Base-by-base conservation (phyloP, 2,329 filamentous ascomycete species). In the Sarocladium kiliense region DNA sequence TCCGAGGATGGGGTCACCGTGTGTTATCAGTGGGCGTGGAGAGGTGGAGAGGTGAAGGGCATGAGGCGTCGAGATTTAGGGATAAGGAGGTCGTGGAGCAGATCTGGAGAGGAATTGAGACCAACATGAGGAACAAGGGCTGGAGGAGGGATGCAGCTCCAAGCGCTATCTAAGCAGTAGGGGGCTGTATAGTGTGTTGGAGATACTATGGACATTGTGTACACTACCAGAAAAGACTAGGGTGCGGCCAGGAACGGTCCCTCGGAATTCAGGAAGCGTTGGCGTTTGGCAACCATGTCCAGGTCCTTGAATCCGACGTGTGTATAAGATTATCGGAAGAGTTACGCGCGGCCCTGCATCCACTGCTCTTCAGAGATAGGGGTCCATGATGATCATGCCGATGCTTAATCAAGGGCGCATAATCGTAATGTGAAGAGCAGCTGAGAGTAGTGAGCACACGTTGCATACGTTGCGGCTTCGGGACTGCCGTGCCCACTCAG, bases 21-120 rank as follows among this genome's bases (percentile, higher is more conserved):
- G 92, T 99, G 21, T 73, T 91, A 65, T 84, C 81, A 41, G 87
- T 88, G 53, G 81, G 83, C 50, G 82, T 99, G n/a, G 94, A 97
- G 66, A 88, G 93, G 65, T 96, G 88, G 84, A 86, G 84, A 39
- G 71, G 71, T 39, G 77, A 79, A 44, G 76, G 77, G 14, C 71
- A 77, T 3, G 80, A 84, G 59, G 71, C 74, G 19, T 80, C 79
- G 57, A 76, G 80, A 12, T 97, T 93, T 85, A 80, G 93, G 63
- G 94, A 99, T 72, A 81, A 92, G 53, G 94, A 97, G 75, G 86
- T 95, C 18, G 91, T 97, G 10, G 94, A 97, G 77, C 79, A 85
- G 57, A 90, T 99, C 58, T 99, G 94, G 94, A 88, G 88, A 66
- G 78, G 83, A 3, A 88, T 99, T 60, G 94, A 97, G 77, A 80